Evolutionary conservation across 257 asterid species (phyloP), one percentile per base, ranked within the genome.

Genomic region (Oldenlandia corymbosa): DNA sequence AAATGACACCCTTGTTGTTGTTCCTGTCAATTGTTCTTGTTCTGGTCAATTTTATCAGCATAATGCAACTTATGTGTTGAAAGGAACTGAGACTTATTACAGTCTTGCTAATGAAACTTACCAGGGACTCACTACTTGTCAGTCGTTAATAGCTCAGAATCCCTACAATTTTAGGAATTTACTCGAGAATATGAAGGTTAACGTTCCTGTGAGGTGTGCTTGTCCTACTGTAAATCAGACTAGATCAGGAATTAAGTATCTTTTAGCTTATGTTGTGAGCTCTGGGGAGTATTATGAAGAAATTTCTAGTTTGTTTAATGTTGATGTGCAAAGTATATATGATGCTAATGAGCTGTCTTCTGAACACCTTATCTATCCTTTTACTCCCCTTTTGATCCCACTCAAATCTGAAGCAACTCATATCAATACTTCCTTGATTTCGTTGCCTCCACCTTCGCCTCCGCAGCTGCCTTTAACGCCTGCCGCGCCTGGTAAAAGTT

Each of bases 121-220:
- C 71, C 80, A 86, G 30, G 65, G 84, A 11, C 80, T 84, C 62
- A 70, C 84, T 75, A 84, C 88, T 30, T 86, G 91, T 43, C 86
- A 81, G 45, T 36, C 94, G 11, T 46, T 81, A 75, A 20, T 10
- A 0, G 80, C 80, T n/a, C 85, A 81, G 70, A 86, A 86, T 47
- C 28, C 69, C 14, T 65, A 63, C 59, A 3, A 70, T 45, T 21
- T 13, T 4, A 65, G 67, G 0, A 1, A 27, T 0, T 76, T 81
- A 0, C 0, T 23, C 0, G 79, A 71, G 51, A 65, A 16, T 12
- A 36, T 69, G 75, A 64, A 47, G 49, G 77, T 84, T 62, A 21
- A 53, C 58, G 73, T 76, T 31, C 90, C 88, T 11, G 75, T 85
- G 50, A 75, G 79, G 60, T 80, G 94, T 71, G 90, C 90, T 26